These are phyloP conservation scores for Erigeron canadensis DNA, from an alignment of 129 eudicot species.

Conservation along the genomic window DNA sequence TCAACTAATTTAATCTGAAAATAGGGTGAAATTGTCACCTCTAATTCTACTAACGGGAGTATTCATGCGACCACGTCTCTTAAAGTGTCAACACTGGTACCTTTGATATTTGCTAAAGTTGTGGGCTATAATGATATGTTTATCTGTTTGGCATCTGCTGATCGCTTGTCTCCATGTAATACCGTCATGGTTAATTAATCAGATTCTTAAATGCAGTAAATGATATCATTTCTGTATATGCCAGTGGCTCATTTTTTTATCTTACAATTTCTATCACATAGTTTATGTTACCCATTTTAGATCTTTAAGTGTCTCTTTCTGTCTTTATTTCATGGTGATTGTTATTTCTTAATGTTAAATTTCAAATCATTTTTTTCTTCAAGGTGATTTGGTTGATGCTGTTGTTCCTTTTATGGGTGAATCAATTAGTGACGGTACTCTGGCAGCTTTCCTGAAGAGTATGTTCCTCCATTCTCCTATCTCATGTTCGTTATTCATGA, in stretches of 20 bases:
- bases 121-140: background rate
- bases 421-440: constrained; percentile 87
- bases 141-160: background rate
- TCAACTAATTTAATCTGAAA: too few species aligned
- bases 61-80: too few species aligned
- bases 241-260: background rate
- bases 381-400: constrained; percentile 87
- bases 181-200: background rate
- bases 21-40: too few species aligned
- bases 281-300: background rate
- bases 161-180: constrained; percentile 2
- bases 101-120: background rate
- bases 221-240: background rate
- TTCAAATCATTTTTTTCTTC: constrained; percentile 15
- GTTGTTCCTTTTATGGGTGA: constrained; percentile 98
- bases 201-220: constrained; percentile 6
- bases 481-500: background rate
- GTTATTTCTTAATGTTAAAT: background rate
- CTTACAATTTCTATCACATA: constrained; percentile 4
- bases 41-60: too few species aligned
- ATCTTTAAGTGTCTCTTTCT: background rate
- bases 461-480: constrained; percentile 24
- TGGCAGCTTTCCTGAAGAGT: constrained; percentile 88
- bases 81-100: background rate
- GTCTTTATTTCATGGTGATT: background rate